A percentile compares a stretch with the other conserved stretches of the same genome.
These are phyloP conservation scores for Tanacetum coccineum DNA, from an alignment of 129 eudicot species.

Conservation along the genomic window DNA sequence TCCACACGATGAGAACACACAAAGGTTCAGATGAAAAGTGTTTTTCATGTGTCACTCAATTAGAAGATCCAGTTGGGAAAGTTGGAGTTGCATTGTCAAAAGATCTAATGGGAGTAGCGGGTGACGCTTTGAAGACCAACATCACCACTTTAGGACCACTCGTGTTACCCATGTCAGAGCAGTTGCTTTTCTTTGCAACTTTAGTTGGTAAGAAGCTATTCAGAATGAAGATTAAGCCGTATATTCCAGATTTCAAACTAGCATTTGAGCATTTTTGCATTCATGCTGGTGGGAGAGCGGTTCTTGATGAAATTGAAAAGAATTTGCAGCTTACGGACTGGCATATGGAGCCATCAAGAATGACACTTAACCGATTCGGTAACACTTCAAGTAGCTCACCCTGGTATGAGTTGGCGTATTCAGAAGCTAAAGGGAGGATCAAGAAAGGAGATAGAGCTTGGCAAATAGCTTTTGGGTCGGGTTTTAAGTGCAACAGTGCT, in stretches of 20 bases:
- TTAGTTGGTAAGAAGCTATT: constrained; percentile 64
- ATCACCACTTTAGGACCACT: constrained; percentile 86
- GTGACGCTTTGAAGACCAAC: constrained; percentile 81
- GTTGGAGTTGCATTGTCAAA: constrained; percentile 77
- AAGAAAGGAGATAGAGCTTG: constrained; percentile 79
- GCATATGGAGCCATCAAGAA: constrained; percentile 95
- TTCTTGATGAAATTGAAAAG: constrained; percentile 76
- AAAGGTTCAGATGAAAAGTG: constrained; percentile 86
- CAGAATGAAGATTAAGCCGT: constrained; percentile 82
- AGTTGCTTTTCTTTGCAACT: constrained; percentile 73
- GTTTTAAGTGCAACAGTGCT: constrained; percentile 88
- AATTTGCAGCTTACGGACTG: constrained; percentile 76
- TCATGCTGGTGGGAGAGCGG: constrained; percentile 93
- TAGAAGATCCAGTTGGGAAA: constrained; percentile 70
- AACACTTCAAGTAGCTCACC: constrained; percentile 90
- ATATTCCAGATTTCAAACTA: constrained; percentile 77
- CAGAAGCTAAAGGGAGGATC: constrained; percentile 86
- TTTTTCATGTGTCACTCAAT: constrained; percentile 70
- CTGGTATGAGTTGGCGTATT: constrained; percentile 85
- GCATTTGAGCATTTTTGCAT: constrained; percentile 93
- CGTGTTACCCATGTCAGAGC: constrained; percentile 88
- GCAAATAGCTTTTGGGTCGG: constrained; percentile 92
- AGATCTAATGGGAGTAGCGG: constrained; percentile 89
- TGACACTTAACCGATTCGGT: constrained; percentile 79
- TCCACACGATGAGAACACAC: constrained; percentile 81